Base-by-base conservation (phyloP, 1,284 basidiomycete species). In the Naganishia sp. region DNA sequence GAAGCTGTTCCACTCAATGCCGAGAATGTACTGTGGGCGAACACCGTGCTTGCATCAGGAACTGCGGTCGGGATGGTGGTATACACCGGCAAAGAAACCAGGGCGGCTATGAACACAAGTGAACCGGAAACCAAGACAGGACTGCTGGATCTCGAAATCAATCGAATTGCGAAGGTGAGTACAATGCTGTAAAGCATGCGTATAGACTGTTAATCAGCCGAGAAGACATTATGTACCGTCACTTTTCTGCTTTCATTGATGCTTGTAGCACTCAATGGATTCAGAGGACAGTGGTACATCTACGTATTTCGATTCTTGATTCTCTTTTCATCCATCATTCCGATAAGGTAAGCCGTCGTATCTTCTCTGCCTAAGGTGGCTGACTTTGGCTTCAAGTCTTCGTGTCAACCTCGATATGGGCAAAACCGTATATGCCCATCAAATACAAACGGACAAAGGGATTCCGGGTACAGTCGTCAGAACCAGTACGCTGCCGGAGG, bases 381-480 rank as follows among this genome's bases (percentile, higher is more conserved):
- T 44, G 16, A 56, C 43, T 18, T 25, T 31, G 6, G n/a, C 43
- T 21, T 53, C 6, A 69, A 97, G 93, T 83, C 82, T 99, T 61
- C 90, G 96, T 31, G 95, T 99, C 68, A 99, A 99, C 74, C 84
- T 99, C 57, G 96, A 99, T 78, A 98, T 99, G 94, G 96, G 95
- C 68, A 99, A 99, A 82, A 98, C 94, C 0, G 91, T 98, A 49
- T 99, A 99, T 74, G 92, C 93, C 0, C 87, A 90, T 54, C 91
- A 95, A 73, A 99, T 99, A 68, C 93, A 94, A 88, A 87, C 86
- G 68, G 96, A 99, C 79, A 75, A 75, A 49, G 93, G 98, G 79
- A 99, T 99, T 71, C 92, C 92, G 0, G 87, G 88, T 55, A 98
- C 96, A 1, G 95, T 99, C 69, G 96, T 99, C 2, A 85, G 96